Evolutionary conservation across 257 asterid species (phyloP).

Genomic region (Linaria vulgaris): DNA sequence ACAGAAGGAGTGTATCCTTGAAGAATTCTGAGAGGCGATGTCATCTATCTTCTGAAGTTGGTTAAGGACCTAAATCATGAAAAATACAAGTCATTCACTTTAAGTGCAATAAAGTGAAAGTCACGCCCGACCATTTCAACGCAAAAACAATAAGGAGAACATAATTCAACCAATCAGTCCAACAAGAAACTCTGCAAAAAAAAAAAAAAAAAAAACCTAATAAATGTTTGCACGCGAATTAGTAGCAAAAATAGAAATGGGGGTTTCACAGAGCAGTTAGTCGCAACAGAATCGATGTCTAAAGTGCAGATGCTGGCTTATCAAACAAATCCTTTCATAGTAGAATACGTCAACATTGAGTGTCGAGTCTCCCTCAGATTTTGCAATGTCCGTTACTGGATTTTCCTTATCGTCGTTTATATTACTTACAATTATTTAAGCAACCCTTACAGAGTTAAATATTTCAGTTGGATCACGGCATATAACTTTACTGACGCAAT

Average conservation of each 20-base stretch:
- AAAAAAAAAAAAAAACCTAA: no score
- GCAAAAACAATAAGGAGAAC: slow-evolving; percentile 9
- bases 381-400: background rate
- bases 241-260: background rate
- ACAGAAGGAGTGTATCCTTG: slow-evolving; percentile 21
- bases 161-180: background rate
- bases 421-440: no score
- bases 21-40: slow-evolving; percentile 21
- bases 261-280: background rate
- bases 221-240: background rate
- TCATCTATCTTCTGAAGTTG: slow-evolving; percentile 26
- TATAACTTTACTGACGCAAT: background rate
- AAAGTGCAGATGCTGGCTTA: no score
- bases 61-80: slow-evolving; percentile 33
- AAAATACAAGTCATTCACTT: background rate
- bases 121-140: background rate
- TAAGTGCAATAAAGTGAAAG: background rate
- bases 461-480: no score
- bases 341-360: background rate
- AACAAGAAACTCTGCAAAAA: slow-evolving; percentile 3
- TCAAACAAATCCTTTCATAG: no score
- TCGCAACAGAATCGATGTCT: no score
- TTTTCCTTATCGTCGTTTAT: no score
- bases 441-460: no score
- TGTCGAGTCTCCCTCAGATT: background rate